phyloP scores from a whole-genome alignment of 257 asterid genomes.

The Solanum etuberosum region DNA sequence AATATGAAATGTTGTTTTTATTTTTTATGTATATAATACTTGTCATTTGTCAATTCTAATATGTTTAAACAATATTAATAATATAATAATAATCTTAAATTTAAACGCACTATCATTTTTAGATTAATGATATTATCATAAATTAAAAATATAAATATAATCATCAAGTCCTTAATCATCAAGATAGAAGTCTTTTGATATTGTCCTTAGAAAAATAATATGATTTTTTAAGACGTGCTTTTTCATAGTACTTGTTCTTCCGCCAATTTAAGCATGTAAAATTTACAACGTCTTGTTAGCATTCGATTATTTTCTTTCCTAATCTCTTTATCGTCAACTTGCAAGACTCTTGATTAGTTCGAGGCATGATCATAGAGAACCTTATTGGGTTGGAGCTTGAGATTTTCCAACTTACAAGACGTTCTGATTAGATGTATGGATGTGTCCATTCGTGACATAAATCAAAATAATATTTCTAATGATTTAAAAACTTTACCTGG shows the following conservation, averaged over 20 bases:
- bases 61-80: not conserved
- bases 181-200: not conserved
- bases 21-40: too few relatives aligned
- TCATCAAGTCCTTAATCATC: not conserved
- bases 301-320: too few relatives aligned
- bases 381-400: not conserved
- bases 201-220: too few relatives aligned
- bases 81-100: too few relatives aligned
- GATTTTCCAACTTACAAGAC: too few relatives aligned
- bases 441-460: not conserved
- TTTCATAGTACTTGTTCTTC: not conserved
- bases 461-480: not conserved
- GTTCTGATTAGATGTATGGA: not conserved
- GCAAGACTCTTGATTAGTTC: not conserved
- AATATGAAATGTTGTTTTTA: too few relatives aligned
- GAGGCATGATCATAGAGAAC: not conserved
- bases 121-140: too few relatives aligned
- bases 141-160: too few relatives aligned
- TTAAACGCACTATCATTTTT: not conserved
- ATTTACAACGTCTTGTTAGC: not conserved
- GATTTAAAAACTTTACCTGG: not conserved
- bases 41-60: not conserved
- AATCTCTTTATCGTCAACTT: not conserved
- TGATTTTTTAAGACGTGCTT: not conserved
- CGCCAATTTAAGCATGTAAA: not conserved